A percentile compares a stretch with the other conserved stretches of the same genome.
phyloP scores from a whole-genome alignment of 202 grass and related monocot species.

The Dendrocalamus latiflorus region DNA sequence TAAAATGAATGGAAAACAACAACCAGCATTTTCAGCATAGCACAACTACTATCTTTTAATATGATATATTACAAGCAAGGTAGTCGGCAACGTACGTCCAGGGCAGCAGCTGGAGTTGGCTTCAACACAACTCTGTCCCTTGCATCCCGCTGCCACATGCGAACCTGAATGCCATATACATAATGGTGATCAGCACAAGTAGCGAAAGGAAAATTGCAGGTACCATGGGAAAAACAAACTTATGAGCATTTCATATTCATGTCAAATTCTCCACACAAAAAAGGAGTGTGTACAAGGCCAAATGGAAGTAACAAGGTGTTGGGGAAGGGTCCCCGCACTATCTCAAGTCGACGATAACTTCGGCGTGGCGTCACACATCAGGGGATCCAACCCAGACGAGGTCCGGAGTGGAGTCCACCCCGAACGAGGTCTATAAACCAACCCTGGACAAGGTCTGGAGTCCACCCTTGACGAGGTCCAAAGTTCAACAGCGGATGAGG shows the following conservation, averaged over 20 bases:
- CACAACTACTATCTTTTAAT: neutral
- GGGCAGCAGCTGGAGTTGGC: slow-evolving; percentile 82
- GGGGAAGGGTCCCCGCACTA: too few relatives aligned
- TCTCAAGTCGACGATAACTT: too few relatives aligned
- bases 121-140: slow-evolving; percentile 70
- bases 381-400: too few relatives aligned
- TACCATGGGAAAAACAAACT: neutral
- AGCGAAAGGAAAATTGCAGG: neutral
- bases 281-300: neutral
- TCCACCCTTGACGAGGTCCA: too few relatives aligned
- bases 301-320: neutral
- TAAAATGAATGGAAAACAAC: neutral
- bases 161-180: slow-evolving; percentile 41
- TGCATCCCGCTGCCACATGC: slow-evolving; percentile 91
- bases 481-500: too few relatives aligned
- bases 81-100: slow-evolving; percentile 57
- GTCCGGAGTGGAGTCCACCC: too few relatives aligned
- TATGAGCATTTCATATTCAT: neutral
- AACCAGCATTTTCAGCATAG: neutral
- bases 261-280: neutral
- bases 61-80: neutral
- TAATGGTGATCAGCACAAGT: neutral
- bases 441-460: too few relatives aligned
- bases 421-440: too few relatives aligned
- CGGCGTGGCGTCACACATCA: too few relatives aligned